Evolutionary conservation across 2,329 filamentous ascomycete species (phyloP), one percentile per base, ranked within the genome.

Genomic region (Trichophyton rubrum): DNA sequence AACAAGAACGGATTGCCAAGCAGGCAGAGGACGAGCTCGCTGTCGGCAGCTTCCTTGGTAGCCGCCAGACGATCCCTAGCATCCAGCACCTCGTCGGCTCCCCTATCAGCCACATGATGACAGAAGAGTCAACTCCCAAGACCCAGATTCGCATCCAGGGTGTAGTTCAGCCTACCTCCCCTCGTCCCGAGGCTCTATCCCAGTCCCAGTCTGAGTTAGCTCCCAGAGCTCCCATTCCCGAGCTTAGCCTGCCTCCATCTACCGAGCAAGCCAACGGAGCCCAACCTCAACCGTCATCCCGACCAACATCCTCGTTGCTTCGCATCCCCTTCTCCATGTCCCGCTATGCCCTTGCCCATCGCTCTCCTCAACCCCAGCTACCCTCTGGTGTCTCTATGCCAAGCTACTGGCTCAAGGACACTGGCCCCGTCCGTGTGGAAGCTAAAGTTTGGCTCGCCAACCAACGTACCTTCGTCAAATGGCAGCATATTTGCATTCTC

Each of bases 361-460:
- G 80, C 53, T 58, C 59, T 8, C 58, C 35, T 8, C 38, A 35
- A 11, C 74, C 75, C 58, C 75, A 80, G 59, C 79, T 97, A 2
- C 93, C 93, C 0, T 88, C 90, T 27, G 93, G 93, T 35, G 89
- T 99, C n/a, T 83, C 83, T 22, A 85, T 95, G 70, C 93, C 93
- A 1, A 84, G 82, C 7, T 81, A 85, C 65, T 95, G 92, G 85
- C 89, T 99, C 79, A 99, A 99, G 78, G 95, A 99, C 74, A 83
- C 87, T 38, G 92, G 93, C 2, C 88, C 90, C 40, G 82, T 97
- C 65, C 88, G 90, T 70, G 90, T 99, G 61, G 93, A 99, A 77
- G 90, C 90, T 63, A 99, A 99, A 75, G 92, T 99, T 33, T 99
- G 93, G 92, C 85, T 99, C 61, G 93, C 93, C 60, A 99, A 99